These are phyloP conservation scores for Aspergillus glaucus DNA, from an alignment of 2,329 filamentous ascomycete species.

Conservation along the genomic window DNA sequence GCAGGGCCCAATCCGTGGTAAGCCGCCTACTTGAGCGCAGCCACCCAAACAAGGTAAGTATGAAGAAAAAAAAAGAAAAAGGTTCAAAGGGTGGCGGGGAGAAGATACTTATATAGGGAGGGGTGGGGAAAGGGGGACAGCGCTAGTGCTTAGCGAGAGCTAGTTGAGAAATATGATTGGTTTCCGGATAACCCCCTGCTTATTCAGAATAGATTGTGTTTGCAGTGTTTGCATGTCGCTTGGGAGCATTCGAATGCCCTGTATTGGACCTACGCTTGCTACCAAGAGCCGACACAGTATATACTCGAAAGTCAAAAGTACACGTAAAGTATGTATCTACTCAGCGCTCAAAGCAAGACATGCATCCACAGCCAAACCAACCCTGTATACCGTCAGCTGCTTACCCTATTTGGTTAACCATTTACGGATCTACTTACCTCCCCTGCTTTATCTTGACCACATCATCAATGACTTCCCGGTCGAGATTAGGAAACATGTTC, in stretches of 20 bases:
- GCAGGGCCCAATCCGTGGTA: slow-evolving; percentile 46
- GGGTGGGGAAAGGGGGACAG: not conserved
- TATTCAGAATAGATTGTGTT: not conserved
- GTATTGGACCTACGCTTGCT: not conserved
- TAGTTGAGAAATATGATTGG: slow-evolving; percentile 2
- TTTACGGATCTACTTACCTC: slow-evolving; percentile 53
- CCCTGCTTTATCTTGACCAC: slow-evolving; percentile 95
- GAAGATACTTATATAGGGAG: slow-evolving; percentile 9
- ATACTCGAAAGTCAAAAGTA: not conserved
- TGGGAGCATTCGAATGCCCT: not conserved
- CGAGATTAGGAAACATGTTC: slow-evolving; percentile 94
- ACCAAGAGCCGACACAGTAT: not conserved
- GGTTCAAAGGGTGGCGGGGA: slow-evolving; percentile 13
- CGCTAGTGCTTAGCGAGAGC: slow-evolving; percentile 17
- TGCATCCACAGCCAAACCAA: slow-evolving; percentile 78
- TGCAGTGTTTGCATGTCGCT: not conserved
- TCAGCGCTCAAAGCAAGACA: slow-evolving; percentile 63
- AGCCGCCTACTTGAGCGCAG: slow-evolving; percentile 42
- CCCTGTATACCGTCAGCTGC: slow-evolving; percentile 44
- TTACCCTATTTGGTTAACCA: not conserved
- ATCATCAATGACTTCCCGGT: slow-evolving; percentile 91
- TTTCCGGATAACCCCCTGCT: not conserved
- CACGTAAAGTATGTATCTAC: slow-evolving; percentile 11
- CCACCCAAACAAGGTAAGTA: slow-evolving; percentile 48
- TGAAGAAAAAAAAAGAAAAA: slow-evolving; percentile 41